Base-by-base conservation (phyloP, 345 rosid species). In the Xanthoceras sorbifolium region DNA sequence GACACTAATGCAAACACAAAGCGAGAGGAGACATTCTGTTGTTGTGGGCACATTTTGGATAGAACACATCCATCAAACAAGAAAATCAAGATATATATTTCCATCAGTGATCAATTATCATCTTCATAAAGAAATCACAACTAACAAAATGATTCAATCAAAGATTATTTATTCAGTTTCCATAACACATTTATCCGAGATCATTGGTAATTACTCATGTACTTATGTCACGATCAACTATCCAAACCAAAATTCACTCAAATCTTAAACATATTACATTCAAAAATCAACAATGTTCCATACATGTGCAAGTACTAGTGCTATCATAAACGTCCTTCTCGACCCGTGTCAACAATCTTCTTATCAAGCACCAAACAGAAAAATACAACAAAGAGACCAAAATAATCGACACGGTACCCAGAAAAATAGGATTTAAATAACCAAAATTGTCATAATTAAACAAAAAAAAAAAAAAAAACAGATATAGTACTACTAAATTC, bases 101-200 rank as follows among this genome's bases (percentile, higher is more conserved):
- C 62, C 14, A 20, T 23, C 62, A 57, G 26, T n/a, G 28, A 57
- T 57, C 62, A 17, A n/a, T 23, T 28, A 6, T 57, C 62, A 57
- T 57, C 62, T 57, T 57, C 28, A 57, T 0, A 48, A n/a, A 48
- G 54, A 17, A 23, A 22, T 17, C 62, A 20, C 5, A 57, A 6
- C 4, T 57, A 57, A 50, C 55, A 50, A 15, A 50, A n/a, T 2
- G 12, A 4, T 15, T 57, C 12, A 22, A 66, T 28, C 25, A 64
- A 63, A 63, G 38, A 36, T 64, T 26, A n/a, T 36, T 64, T 32
- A 32, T 64, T 64, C 69, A 64, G 69, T 29, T 22, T 66, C 44
- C 70, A 65, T 5, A n/a, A 38, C 22, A 40, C 10, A 3, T 9
- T 36, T 10, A 38, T 36, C 70, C 9, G 36, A 34, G 15, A 38